Conservation (phyloP, 2,329 filamentous ascomycete genomes). For the Fusarium sp. region DNA sequence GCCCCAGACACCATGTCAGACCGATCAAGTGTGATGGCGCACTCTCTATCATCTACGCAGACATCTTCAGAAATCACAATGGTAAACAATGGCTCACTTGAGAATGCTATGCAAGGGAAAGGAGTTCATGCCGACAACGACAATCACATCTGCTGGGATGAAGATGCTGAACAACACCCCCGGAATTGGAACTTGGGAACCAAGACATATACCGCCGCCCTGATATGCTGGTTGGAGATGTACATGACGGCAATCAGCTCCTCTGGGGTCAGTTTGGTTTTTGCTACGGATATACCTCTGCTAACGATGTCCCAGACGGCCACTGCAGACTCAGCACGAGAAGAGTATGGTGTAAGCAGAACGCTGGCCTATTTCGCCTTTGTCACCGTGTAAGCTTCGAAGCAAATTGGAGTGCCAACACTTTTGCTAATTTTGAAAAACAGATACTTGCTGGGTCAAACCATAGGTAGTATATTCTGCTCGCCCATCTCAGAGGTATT, state of each 20-base stretch:
- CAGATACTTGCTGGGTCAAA: constrained; percentile 10
- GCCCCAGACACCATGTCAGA: not conserved
- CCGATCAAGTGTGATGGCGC: not conserved
- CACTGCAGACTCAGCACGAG: constrained; percentile 4
- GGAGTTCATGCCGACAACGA: constrained; percentile 1
- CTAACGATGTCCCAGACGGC: not conserved
- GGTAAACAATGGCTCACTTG: not conserved
- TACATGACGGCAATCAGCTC: constrained; percentile 17
- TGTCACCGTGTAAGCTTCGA: constrained; percentile 4
- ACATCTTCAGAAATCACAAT: not conserved
- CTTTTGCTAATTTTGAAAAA: not conserved
- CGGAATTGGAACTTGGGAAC: constrained; percentile 2
- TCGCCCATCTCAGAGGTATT: constrained; percentile 15
- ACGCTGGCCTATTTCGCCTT: constrained; percentile 12
- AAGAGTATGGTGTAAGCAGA: constrained; percentile 3
- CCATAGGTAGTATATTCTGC: constrained; percentile 10
- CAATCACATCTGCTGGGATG: constrained; percentile 7
- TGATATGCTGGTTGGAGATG: constrained; percentile 19
- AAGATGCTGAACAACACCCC: constrained; percentile 6
- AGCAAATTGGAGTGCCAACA: not conserved
- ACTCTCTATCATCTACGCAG: not conserved
- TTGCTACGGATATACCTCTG: not conserved
- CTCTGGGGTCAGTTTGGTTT: not conserved
- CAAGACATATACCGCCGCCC: not conserved
- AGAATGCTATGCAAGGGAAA: constrained; percentile 2